Evolutionary conservation across 2,329 filamentous ascomycete species (phyloP).

Genomic region (Rhinocladiella similis): DNA sequence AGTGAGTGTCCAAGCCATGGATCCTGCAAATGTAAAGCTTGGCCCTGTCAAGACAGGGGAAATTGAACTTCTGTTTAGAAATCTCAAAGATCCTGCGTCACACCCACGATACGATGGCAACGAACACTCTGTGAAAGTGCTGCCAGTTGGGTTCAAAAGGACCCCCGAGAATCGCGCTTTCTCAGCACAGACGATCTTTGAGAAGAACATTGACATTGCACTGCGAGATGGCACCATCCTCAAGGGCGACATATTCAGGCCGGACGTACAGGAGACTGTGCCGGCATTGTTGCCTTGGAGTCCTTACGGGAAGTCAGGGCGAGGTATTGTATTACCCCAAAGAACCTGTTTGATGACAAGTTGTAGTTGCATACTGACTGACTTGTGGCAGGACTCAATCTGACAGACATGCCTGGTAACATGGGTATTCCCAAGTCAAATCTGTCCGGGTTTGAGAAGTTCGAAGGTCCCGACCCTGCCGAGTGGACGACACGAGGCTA

Average conservation of each 20-base stretch:
- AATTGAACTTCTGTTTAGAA: too few species aligned
- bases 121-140: background rate
- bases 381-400: too few species aligned
- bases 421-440: constrained; percentile 32
- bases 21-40: too few species aligned
- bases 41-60: too few species aligned
- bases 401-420: constrained; percentile 29
- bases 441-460: constrained; percentile 24
- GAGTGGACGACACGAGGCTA: constrained; percentile 34
- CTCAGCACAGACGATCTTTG: constrained; percentile 16
- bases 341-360: constrained; percentile 29
- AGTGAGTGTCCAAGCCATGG: too few species aligned
- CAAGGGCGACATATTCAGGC: constrained; percentile 9
- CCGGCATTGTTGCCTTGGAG: constrained; percentile 71
- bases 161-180: background rate
- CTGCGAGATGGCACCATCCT: constrained; percentile 30
- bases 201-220: constrained; percentile 27
- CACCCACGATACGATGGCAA: too few species aligned
- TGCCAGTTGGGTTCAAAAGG: background rate
- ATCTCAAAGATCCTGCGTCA: too few species aligned
- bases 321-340: constrained; percentile 37
- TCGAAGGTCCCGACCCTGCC: constrained; percentile 34
- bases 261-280: background rate
- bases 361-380: too few species aligned
- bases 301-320: constrained; percentile 65